Evolutionary conservation across 129 eudicot genomes (phyloP), one percentile per base, ranked within the genome.

Genomic region (Centrapalus pauciflorus): DNA sequence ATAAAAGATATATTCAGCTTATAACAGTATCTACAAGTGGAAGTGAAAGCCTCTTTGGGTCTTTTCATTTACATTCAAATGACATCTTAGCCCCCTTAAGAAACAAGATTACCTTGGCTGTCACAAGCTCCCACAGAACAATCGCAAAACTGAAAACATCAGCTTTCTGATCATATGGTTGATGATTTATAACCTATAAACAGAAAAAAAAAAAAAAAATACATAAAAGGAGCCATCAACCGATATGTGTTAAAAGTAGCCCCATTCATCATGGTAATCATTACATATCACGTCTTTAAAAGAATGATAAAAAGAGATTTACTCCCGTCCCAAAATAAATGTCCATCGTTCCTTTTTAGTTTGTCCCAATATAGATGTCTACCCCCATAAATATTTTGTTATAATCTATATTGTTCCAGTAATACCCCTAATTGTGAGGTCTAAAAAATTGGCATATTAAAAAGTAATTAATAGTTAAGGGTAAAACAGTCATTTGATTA

Each of bases 71-170:
- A 61, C 48, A 34, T 69, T 35, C 0, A 10, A 71, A 25, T 5
- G 20, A 66, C 40, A 54, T n/a, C n/a, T n/a, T n/a, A n/a, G n/a
- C n/a, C n/a, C 65, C 33, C 30, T 32, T 27, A 28, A 0, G 27
- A 48, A 64, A 28, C 26, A 7, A 51, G 73, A 64, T 29, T 73
- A 85, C 98, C 98, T 86, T 88, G 10, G 92, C 89, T 29, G 98
- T 93, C 55, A 84, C 70, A 58, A 93, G 89, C 84, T 93, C 98
- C 98, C 98, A 93, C 48, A 93, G 82, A 70, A 93, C 98, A 70
- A 93, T 93, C 9, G 92, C 98, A 55, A 93, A 93, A 82, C 98
- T 93, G 77, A 85, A 93, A 49, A 93, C 81, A 73, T 93, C 98
- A 3, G 92, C 98, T 79, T 84, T 93, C 41, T 88, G 96, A 81